Base-by-base conservation (phyloP, 169 alveolate genomes). In the Cardiosporidium cionae region DNA sequence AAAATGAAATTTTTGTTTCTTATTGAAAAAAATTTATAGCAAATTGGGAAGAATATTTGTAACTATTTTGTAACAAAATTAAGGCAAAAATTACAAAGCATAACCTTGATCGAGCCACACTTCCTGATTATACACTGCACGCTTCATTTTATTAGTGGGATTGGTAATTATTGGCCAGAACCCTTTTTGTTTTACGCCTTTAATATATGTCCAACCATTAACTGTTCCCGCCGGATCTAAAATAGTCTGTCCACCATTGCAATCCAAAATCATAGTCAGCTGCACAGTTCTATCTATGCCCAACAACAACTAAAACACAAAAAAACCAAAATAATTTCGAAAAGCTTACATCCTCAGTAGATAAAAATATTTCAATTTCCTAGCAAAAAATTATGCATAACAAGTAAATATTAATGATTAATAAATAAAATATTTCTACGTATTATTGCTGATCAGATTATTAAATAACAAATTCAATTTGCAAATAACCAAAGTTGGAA, bases 241-340 rank as follows among this genome's bases (percentile, higher is more conserved):
- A 4, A 88, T 85, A 28, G 96, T 90, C 74, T 92, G 96, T 29
- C 94, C 84, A 2, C 95, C 95, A 65, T 88, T 86, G 64, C 93
- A 82, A 79, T 92, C 96, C 62, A 92, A 69, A 70, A 92, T 76
- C 7, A 92, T 85, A 25, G 89, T 85, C 77, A 92, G 75, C 66
- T 89, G 93, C 70, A 79, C 74, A 32, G 70, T 74, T 16, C 72
- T 70, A 23, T 86, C 68, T 27, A 83, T 83, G 31, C 79, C 67
- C 32, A 83, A 63, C 53, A 83, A 73, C 32, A 79, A 35, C 83
- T 76, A 65, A 5, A 52, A 62, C 7, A 44, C 35, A 37, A 63
- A 54, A n/a, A n/a, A n/a, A n/a, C n/a, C 32, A 54, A 32, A n/a
- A 25, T 32, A 58, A 33, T 32, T 23, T 32, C n/a, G 54, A 52